Conservation (phyloP, 306 rosid species). For the Corylus avellana region DNA sequence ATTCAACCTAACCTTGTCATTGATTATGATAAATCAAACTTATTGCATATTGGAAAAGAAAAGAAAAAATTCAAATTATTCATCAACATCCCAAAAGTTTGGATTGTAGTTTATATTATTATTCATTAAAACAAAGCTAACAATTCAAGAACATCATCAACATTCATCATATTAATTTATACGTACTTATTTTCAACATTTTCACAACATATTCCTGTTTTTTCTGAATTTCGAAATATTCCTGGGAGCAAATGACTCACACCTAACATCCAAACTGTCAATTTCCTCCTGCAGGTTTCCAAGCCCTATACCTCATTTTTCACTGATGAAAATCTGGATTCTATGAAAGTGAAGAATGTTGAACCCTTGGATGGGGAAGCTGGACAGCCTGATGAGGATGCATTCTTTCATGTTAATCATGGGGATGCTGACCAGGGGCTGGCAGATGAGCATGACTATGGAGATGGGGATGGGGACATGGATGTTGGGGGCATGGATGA, state of each 20-base stretch:
- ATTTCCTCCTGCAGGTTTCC: conserved; percentile 49
- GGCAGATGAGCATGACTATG: conserved; percentile 40
- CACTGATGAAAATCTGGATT: conserved; percentile 55
- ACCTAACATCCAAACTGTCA: neutral
- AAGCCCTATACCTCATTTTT: conserved; percentile 76
- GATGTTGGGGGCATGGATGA: conserved; percentile 41
- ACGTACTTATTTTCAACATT: neutral
- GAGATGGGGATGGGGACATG: conserved; percentile 41
- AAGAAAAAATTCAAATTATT: neutral
- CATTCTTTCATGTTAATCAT: neutral
- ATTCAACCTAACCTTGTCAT: neutral
- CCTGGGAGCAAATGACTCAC: neutral
- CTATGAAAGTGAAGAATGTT: conserved; percentile 41
- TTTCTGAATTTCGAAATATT: neutral
- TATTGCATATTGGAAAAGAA: neutral
- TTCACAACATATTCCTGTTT: neutral
- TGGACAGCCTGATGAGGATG: conserved; percentile 15
- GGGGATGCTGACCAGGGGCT: conserved; percentile 38
- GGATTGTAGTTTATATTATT: neutral
- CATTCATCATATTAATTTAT: neutral
- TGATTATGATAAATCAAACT: conserved; percentile 7
- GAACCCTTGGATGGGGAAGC: conserved; percentile 6
- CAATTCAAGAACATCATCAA: neutral
- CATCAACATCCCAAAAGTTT: neutral
- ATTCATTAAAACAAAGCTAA: too few relatives aligned